Base-by-base conservation (phyloP, 1,139 yeast species). In the Protomyces gravidus region DNA sequence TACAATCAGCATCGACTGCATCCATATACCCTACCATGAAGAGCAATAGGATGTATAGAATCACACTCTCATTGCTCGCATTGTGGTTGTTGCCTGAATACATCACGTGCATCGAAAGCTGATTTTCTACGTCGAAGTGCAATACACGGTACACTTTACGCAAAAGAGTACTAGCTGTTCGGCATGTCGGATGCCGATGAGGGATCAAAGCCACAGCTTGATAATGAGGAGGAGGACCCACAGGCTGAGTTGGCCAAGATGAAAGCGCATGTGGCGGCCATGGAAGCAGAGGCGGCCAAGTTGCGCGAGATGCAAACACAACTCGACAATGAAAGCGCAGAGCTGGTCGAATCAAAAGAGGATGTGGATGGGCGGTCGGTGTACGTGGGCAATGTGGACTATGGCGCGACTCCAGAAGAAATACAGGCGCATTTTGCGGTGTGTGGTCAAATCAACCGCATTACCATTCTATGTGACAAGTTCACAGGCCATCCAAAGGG, bases 311-410 rank as follows among this genome's bases (percentile, higher is more conserved):
- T 82, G 70, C 84, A 81, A 63, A 76, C 76, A 36, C 79, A 78
- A 55, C 70, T 79, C 19, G 78, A 76, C 39, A 73, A 72, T 50
- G 81, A 77, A 59, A 73, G 74, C 36, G 75, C 75, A 30, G 77
- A 70, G 47, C 69, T 73, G 48, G 68, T 68, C 47, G 83, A 80
- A 59, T 78, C 78, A 64, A 78, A 78, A 64, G 80, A 78, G 60
- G 84, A 80, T 59, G 75, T 82, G 26, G 97, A 90, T 70, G 79
- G 88, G 2, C 79, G 94, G 62, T 86, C 95, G 1, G 79, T 90
- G 26, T 90, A 86, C 70, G 88, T 90, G 21, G 95, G 96, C 19
- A 89, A 89, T 68, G 94, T 90, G 25, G 95, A 88, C 68, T 85
- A 84, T 67, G 85, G 81, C 11, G 75, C 90, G 2, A 81, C 90